phyloP scores from a whole-genome alignment of 2,329 filamentous ascomycete genomes.

The Phialophora chinensis region DNA sequence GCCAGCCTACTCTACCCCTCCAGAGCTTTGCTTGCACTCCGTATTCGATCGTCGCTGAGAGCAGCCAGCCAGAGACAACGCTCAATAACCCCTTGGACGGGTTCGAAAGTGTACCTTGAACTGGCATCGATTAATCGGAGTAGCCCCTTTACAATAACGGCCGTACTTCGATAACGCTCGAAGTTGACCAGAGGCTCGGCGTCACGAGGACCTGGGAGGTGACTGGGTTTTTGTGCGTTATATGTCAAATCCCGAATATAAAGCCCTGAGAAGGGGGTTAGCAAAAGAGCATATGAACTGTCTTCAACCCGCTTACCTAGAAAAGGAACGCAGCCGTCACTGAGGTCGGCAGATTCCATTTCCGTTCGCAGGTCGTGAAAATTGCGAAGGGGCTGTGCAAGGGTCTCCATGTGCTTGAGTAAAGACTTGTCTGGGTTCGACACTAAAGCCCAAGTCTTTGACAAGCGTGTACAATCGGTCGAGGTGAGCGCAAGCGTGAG shows the following conservation, averaged over 20 bases:
- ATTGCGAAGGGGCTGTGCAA: conserved; percentile 68
- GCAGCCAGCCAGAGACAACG: conserved; percentile 69
- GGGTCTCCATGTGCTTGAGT: conserved; percentile 63
- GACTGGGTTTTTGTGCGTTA: conserved; percentile 69
- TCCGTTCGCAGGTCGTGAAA: conserved; percentile 67
- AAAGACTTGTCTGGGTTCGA: conserved; percentile 59
- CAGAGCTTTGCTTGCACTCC: conserved; percentile 51
- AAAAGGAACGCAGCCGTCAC: conserved; percentile 70
- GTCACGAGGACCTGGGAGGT: conserved; percentile 55
- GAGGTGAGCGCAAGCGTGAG: conserved; percentile 68
- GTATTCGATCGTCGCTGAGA: conserved; percentile 64
- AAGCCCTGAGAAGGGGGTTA: conserved; percentile 51
- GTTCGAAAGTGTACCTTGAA: conserved; percentile 64
- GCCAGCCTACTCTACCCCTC: conserved; percentile 37
- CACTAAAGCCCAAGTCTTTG: conserved; percentile 65
- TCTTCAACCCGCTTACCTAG: conserved; percentile 55
- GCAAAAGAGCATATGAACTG: background rate
- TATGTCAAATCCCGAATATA: conserved; percentile 72
- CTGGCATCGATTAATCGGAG: conserved; percentile 68
- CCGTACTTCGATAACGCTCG: conserved; percentile 69
- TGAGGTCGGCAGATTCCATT: conserved; percentile 65
- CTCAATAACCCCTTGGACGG: conserved; percentile 64
- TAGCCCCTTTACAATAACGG: conserved; percentile 68
- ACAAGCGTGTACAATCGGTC: conserved; percentile 62
- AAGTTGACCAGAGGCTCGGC: conserved; percentile 69